Percentiles rank a stretch among this genome's conserved stretches.
These are phyloP conservation scores for Psilocybe subaeruginosa DNA, from an alignment of 768 basidiomycete genomes.

Conservation along the genomic window DNA sequence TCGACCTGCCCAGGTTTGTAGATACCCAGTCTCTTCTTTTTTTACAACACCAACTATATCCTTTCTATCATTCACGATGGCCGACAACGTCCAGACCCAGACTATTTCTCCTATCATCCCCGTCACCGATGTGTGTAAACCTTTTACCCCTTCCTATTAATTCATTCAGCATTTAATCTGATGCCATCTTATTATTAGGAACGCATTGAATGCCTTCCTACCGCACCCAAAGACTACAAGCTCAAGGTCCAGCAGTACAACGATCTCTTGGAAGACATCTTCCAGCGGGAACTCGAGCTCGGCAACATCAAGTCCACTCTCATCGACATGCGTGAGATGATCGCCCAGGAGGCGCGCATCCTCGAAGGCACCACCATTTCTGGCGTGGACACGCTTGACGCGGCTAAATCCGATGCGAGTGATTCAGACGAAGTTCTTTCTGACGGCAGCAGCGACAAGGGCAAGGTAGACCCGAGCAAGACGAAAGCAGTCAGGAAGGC, in stretches of 20 bases:
- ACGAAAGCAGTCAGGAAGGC: slow-evolving; percentile 22
- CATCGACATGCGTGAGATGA: slow-evolving; percentile 33
- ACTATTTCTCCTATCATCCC: slow-evolving; percentile 33
- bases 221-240: slow-evolving; percentile 30
- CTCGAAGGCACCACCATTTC: slow-evolving; percentile 15
- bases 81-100: slow-evolving; percentile 24
- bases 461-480: slow-evolving; percentile 13
- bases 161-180: slow-evolving; percentile 3
- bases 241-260: slow-evolving; percentile 34
- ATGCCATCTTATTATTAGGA: slow-evolving; percentile 25
- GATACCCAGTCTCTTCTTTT: slow-evolving; percentile 11
- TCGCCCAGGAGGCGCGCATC: slow-evolving; percentile 31
- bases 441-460: slow-evolving; percentile 19
- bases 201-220: slow-evolving; percentile 26
- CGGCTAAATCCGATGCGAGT: slow-evolving; percentile 21
- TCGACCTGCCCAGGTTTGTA: slow-evolving; percentile 21
- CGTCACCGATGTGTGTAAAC: slow-evolving; percentile 33
- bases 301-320: slow-evolving; percentile 31
- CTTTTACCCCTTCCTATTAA: not conserved
- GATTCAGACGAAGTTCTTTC: slow-evolving; percentile 24
- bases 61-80: slow-evolving; percentile 19
- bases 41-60: slow-evolving; percentile 3
- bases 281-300: slow-evolving; percentile 37
- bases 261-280: slow-evolving; percentile 36
- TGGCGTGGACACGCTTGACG: slow-evolving; percentile 11